phyloP scores from a whole-genome alignment of 805 yeast species.

The Ogataea parapolymorpha region DNA sequence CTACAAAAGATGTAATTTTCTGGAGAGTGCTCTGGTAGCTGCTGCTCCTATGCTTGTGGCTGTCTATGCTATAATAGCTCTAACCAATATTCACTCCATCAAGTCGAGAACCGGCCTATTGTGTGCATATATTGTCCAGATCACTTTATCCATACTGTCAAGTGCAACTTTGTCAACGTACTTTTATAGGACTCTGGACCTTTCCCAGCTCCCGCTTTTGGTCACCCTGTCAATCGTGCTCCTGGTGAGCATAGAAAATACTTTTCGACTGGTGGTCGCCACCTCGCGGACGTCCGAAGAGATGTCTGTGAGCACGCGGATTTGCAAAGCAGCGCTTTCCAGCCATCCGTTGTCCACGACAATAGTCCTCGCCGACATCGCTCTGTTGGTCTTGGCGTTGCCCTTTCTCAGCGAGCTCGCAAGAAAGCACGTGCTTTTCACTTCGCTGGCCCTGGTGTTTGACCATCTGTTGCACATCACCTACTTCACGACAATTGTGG shows the following conservation, averaged over 20 bases:
- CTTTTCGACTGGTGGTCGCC: conserved; percentile 42
- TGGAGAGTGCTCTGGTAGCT: conserved; percentile 20
- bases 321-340: conserved; percentile 36
- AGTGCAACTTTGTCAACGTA: conserved; percentile 42
- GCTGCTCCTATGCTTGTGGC: conserved; percentile 22
- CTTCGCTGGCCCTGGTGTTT: conserved; percentile 45
- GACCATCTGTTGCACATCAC: conserved; percentile 63
- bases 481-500: conserved; percentile 59
- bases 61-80: conserved; percentile 31
- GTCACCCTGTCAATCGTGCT: conserved; percentile 40
- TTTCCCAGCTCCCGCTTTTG: conserved; percentile 38
- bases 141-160: conserved; percentile 37
- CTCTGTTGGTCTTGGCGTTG: conserved; percentile 22
- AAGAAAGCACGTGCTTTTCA: conserved; percentile 43
- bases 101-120: conserved; percentile 46
- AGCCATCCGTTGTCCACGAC: conserved; percentile 39
- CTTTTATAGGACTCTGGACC: conserved; percentile 33
- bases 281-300: conserved; percentile 42
- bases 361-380: conserved; percentile 26
- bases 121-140: conserved; percentile 41
- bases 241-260: conserved; percentile 45
- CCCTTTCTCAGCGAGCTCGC: conserved; percentile 31
- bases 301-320: conserved; percentile 36
- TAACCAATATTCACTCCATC: conserved; percentile 40
- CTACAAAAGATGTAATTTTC: conserved; percentile 12